These are phyloP conservation scores for Proliferodiscus dingleyae DNA, from an alignment of 2,329 filamentous ascomycete species.

Conservation along the genomic window DNA sequence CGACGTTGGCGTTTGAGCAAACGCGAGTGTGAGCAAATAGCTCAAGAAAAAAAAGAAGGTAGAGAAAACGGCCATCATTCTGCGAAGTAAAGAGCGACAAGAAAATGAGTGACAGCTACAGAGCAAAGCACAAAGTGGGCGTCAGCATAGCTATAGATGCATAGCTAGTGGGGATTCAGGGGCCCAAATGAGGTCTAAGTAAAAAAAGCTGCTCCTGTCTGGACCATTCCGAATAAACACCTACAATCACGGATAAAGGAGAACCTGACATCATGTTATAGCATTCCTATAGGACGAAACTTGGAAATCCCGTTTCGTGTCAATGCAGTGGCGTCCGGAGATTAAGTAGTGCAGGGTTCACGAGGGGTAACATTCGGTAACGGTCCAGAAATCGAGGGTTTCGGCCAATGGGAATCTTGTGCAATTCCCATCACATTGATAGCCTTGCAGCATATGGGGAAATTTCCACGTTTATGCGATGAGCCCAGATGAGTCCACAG, in stretches of 20 bases:
- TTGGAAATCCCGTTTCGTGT: neutral
- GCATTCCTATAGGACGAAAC: conserved; percentile 1
- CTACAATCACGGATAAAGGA: neutral
- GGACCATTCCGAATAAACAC: neutral
- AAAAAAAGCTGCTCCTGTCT: too few relatives aligned
- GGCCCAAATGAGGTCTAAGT: neutral
- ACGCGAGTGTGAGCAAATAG: neutral
- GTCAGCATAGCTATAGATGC: neutral
- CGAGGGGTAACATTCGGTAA: too few relatives aligned
- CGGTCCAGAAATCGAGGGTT: neutral
- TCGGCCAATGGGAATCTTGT: neutral
- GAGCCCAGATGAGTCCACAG: neutral
- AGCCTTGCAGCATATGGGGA: neutral
- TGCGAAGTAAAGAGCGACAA: neutral
- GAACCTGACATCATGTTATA: neutral
- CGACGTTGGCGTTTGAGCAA: neutral
- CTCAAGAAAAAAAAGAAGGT: neutral
- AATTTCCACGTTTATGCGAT: neutral
- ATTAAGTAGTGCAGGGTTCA: neutral
- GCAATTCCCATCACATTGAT: neutral
- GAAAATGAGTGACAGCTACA: neutral
- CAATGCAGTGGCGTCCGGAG: neutral
- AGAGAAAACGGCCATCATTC: neutral
- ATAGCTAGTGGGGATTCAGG: neutral
- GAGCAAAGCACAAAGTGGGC: neutral